phyloP scores from a whole-genome alignment of 2,329 filamentous ascomycete species.

The Stachybotrys elegans region DNA sequence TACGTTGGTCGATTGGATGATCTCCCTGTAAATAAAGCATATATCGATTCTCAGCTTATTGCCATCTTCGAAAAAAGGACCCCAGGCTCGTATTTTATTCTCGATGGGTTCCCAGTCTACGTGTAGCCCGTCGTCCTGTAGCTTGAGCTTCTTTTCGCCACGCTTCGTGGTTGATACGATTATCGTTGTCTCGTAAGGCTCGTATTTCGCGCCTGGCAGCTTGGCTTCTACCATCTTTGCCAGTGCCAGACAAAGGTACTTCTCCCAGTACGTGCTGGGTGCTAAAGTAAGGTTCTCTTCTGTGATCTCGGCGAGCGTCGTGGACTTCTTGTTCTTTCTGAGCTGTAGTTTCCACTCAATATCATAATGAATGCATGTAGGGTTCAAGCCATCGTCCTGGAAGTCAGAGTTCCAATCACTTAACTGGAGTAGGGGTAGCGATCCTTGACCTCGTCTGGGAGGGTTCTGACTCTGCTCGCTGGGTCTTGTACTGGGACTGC shows the following conservation, averaged over 20 bases:
- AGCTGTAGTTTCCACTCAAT: slow-evolving; percentile 2
- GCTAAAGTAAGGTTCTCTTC: not conserved
- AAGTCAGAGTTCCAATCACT: slow-evolving; percentile 1
- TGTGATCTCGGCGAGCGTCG: not conserved
- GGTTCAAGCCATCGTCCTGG: not conserved
- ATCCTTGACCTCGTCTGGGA: not conserved
- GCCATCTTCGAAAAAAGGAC: not conserved
- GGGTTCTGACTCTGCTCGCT: not conserved
- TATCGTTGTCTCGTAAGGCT: not conserved
- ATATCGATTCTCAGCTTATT: not conserved
- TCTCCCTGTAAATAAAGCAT: not conserved
- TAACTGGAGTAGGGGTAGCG: slow-evolving; percentile 1
- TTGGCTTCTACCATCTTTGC: not conserved
- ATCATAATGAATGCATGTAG: slow-evolving; percentile 1
- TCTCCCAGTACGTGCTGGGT: not conserved
- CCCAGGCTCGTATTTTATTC: not conserved
- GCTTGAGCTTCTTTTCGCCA: not conserved
- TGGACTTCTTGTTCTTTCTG: not conserved
- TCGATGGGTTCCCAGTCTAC: not conserved
- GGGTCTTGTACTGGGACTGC: not conserved
- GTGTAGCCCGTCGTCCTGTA: not conserved
- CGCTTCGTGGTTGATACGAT: not conserved
- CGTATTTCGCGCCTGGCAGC: not conserved
- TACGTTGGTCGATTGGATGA: not conserved
- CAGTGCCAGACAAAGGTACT: not conserved